These are phyloP conservation scores for Chrysoporthe cubensis DNA, from an alignment of 2,329 filamentous ascomycete genomes.

Conservation along the genomic window DNA sequence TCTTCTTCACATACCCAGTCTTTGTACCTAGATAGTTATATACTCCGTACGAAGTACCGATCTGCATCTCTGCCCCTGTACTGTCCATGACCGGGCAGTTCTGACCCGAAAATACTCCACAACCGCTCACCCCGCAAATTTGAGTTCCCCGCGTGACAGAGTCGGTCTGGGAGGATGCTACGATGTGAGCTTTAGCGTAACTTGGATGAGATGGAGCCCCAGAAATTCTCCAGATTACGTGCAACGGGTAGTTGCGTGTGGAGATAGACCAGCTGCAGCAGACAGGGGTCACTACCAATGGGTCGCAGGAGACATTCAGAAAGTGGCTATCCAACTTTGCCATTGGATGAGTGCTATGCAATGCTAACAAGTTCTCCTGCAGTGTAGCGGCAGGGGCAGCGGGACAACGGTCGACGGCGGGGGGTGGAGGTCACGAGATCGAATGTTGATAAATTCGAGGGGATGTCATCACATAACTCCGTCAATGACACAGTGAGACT, in stretches of 20 bases:
- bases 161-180: neutral
- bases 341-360: constrained; percentile 1
- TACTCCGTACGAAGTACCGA: neutral
- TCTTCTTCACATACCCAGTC: no score
- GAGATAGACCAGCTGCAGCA: neutral
- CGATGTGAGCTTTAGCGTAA: neutral
- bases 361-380: neutral
- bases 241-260: neutral
- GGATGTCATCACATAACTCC: neutral
- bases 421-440: neutral
- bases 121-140: neutral
- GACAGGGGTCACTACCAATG: neutral
- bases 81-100: neutral
- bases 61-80: neutral
- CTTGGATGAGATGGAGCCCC: neutral
- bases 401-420: neutral
- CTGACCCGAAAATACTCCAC: neutral
- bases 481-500: neutral
- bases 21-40: no score
- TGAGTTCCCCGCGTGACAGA: constrained; percentile 1
- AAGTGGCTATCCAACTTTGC: neutral
- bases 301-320: neutral
- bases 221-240: constrained; percentile 1
- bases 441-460: neutral
- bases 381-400: neutral